Base-by-base conservation (phyloP, 495 filamentous ascomycete genomes). In the Aspergillus bridgeri region DNA sequence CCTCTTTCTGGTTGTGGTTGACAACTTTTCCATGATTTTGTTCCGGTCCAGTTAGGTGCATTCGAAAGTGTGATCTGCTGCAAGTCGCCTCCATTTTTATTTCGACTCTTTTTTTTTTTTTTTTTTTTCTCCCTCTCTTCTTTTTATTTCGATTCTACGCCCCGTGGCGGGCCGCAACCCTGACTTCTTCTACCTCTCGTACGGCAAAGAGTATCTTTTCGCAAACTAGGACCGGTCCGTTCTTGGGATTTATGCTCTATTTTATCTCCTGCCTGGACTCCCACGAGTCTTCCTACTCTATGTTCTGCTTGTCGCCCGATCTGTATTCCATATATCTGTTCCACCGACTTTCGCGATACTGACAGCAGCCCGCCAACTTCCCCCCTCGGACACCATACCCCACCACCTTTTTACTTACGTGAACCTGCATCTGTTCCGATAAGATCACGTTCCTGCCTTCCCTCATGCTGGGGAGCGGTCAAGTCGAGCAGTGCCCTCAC, bases 401-500 rank as follows among this genome's bases (percentile, higher is more conserved):
- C 38, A 33, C 29, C 33, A 25, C 48, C 33, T n/a, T 21, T 54
- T 29, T 13, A 47, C 42, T 29, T 21, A 15, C 13, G 9, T 11
- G 33, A 38, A 3, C 3, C 9, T 15, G 33, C 9, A 15, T 38
- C 33, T 38, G 3, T 38, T 13, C 33, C 33, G 33, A 38, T 13
- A 38, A 38, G 8, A 38, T 38, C 27, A 1, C 29, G 13, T 53
- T 22, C 38, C 23, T 19, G 5, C 19, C 13, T 17, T 44, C 52
- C 43, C 17, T 22, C 33, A 66, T 65, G 62, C 62, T 62, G 48
- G 53, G 48, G 38, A 64, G 54, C 49, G 46, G 58, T 21, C 61
- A 58, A 21, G 52, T 51, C 24, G 60, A 60, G 38, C 58, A 60
- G 33, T 64, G 29, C 42, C 58, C 50, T 29, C 54, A 58, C 48